Conservation (phyloP, 2,329 filamentous ascomycete genomes). For the Diaporthe caulivora region DNA sequence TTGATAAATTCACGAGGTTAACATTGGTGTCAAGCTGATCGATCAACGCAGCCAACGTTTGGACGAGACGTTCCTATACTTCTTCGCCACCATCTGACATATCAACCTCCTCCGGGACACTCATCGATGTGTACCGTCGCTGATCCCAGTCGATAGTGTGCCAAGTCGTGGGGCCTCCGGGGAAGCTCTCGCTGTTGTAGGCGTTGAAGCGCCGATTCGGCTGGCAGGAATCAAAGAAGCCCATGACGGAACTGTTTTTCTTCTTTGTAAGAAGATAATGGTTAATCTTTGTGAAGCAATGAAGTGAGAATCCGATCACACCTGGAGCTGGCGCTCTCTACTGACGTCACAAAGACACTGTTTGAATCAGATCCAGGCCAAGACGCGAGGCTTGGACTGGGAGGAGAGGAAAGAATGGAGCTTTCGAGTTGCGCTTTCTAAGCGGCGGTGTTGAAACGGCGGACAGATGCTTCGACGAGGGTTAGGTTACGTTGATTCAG, state of each 20-base stretch:
- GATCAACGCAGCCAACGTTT: neutral
- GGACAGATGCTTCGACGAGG: too few relatives aligned
- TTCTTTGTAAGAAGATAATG: too few relatives aligned
- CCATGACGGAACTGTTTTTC: neutral
- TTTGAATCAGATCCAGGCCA: too few relatives aligned
- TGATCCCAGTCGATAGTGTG: conserved; percentile 20
- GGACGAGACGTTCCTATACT: neutral
- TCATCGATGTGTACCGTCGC: neutral
- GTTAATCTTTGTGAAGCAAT: too few relatives aligned
- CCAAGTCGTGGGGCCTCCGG: conserved; percentile 8
- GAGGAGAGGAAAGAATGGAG: too few relatives aligned
- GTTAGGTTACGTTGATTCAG: too few relatives aligned
- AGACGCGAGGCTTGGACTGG: too few relatives aligned
- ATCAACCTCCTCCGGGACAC: neutral
- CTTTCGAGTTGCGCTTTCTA: too few relatives aligned
- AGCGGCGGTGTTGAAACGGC: too few relatives aligned
- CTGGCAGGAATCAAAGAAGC: conserved; percentile 16
- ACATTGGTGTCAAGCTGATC: conserved; percentile 15
- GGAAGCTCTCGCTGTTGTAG: neutral
- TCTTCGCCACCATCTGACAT: neutral
- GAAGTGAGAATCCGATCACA: too few relatives aligned
- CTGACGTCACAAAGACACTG: too few relatives aligned
- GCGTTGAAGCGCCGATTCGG: conserved; percentile 10
- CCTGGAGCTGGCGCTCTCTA: too few relatives aligned
- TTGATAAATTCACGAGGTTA: conserved; percentile 11